Percentiles rank a stretch among this genome's conserved stretches.
Evolutionary conservation across 2,329 filamentous ascomycete genomes (phyloP).

Genomic region (Orbilia javanica): DNA sequence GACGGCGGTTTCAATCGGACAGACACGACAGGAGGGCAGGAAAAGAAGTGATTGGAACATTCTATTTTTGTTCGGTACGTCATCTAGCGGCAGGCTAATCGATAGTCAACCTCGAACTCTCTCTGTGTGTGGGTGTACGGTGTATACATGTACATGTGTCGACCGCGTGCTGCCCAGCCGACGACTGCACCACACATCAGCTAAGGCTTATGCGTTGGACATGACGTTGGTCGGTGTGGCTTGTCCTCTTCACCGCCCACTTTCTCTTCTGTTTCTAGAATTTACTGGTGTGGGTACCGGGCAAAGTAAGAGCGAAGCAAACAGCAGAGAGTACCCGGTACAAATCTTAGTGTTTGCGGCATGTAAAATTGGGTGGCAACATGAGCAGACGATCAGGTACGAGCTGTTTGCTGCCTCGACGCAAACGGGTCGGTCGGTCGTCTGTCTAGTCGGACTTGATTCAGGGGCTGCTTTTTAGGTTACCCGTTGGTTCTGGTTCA

Average conservation of each 20-base stretch:
- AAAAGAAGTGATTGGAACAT: neutral
- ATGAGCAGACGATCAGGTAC: slow-evolving; percentile 3
- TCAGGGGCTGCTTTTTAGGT: slow-evolving; percentile 12
- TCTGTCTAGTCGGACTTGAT: neutral
- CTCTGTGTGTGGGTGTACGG: no score
- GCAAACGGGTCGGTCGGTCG: neutral
- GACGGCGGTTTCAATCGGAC: neutral
- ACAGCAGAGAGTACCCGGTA: neutral
- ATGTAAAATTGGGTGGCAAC: slow-evolving; percentile 12
- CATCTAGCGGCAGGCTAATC: slow-evolving; percentile 9
- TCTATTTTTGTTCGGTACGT: slow-evolving; percentile 26
- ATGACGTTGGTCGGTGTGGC: slow-evolving; percentile 22
- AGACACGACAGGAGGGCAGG: neutral
- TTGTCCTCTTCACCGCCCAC: neutral
- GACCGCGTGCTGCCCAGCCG: no score
- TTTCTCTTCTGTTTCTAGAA: no score
- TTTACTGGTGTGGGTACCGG: neutral
- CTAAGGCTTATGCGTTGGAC: slow-evolving; percentile 15
- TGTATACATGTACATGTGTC: neutral
- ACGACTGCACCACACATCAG: neutral
- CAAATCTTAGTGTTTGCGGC: neutral
- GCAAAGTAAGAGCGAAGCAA: neutral
- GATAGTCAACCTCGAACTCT: slow-evolving; percentile 23
- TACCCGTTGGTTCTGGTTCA: neutral
- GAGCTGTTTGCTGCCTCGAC: slow-evolving; percentile 9